Base-by-base conservation (phyloP, 371 early-diverging fungal genomes). In the Mucor lusitanicus region DNA sequence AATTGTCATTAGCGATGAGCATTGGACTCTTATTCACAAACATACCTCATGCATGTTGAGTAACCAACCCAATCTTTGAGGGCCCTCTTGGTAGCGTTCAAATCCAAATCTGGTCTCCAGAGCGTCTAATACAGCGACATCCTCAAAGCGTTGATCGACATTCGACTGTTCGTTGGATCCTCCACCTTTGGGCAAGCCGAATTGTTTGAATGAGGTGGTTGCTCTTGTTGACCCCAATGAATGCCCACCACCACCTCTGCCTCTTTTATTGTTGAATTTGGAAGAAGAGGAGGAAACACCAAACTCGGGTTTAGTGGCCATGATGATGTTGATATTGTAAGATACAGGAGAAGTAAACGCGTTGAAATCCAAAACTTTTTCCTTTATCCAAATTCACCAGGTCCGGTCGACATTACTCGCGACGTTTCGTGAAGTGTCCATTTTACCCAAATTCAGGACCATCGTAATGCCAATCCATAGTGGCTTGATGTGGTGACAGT, bases 1-100 rank as follows among this genome's bases (percentile, higher is more conserved):
- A 48, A 39, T 28, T 46, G 9, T 11, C 21, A 11, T 46, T 19
- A 21, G 21, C 6, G 11, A 39, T 25, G 17, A 25, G 33, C 8
- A 21, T 6, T 21, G 21, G 3, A n/a, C 13, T 35, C 56, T n/a
- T 21, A 23, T 19, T 3, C 11, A 19, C 7, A 61, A 30, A 53
- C 83, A 63, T 85, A 94, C 94, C 67, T 94, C 85, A 59, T 95
- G 94, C 88, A 97, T 95, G 77, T 99, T 99, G 32, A 97, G 87
- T 53, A 99, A 82, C 98, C 98, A 99, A 1, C 99, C 99, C 17
- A 96, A 76, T 33, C 87, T 87, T 48, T 84, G 84, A 17, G 91
- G 90, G 0, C 95, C 95, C 53, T 94, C 94, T 25, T 88, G 87
- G 72, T 90, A 92, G 59, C 90, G 80, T 13, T 78, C 72, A 69